phyloP scores from a whole-genome alignment of 164 flowering plant species.

The Tinospora cordifolia region DNA sequence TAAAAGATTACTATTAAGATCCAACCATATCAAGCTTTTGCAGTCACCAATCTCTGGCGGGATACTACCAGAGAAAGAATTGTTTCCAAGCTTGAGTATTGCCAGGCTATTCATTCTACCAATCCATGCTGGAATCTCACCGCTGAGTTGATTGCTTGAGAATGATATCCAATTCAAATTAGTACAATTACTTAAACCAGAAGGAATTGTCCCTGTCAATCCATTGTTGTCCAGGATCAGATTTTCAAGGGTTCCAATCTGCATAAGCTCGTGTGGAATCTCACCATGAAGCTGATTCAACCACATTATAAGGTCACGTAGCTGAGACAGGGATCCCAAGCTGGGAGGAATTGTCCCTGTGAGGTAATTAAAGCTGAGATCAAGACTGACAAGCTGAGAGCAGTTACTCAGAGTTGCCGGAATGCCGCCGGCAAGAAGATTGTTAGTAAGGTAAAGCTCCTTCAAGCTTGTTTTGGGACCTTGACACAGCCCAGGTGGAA shows the following conservation, averaged over 20 bases:
- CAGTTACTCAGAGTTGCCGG: conserved; percentile 68
- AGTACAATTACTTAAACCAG: conserved; percentile 68
- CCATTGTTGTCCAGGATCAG: conserved; percentile 83
- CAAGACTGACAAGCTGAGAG: conserved; percentile 63
- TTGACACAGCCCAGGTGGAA: conserved; percentile 53
- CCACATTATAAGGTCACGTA: conserved; percentile 69
- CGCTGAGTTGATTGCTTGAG: conserved; percentile 68
- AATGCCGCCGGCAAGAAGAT: conserved; percentile 50
- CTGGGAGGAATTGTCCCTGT: conserved; percentile 68
- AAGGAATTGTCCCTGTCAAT: conserved; percentile 62
- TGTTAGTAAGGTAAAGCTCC: conserved; percentile 70
- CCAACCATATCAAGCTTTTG: conserved; percentile 86
- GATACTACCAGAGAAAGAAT: conserved; percentile 62
- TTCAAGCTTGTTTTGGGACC: conserved; percentile 34
- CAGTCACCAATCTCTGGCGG: conserved; percentile 89
- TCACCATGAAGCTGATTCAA: conserved; percentile 68
- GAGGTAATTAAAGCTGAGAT: conserved; percentile 81
- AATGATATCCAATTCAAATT: conserved; percentile 88
- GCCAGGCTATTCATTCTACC: conserved; percentile 59
- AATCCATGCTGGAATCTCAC: conserved; percentile 70
- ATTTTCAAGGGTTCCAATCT: conserved; percentile 49
- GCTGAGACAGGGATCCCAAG: conserved; percentile 59
- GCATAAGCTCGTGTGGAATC: conserved; percentile 62
- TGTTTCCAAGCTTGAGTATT: conserved; percentile 84
- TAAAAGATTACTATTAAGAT: conserved; percentile 71